Percentiles rank a stretch among this genome's conserved stretches.
phyloP scores from a whole-genome alignment of 306 rosid genomes.

The Cucurbita pepo region DNA sequence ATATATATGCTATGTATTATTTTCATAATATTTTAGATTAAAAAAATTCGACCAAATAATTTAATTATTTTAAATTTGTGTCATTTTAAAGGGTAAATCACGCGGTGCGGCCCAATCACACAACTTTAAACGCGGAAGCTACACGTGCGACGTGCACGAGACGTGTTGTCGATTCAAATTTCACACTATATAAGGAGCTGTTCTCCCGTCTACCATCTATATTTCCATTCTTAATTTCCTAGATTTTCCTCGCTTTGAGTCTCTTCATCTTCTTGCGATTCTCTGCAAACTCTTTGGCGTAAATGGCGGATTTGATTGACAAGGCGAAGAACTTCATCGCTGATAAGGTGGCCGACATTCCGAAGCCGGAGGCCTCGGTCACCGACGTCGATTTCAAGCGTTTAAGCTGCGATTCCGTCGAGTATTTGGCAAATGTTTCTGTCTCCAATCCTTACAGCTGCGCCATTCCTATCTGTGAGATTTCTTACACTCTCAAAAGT shows the following conservation, averaged over 20 bases:
- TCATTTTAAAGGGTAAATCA: neutral
- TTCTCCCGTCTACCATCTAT: neutral
- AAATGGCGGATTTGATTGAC: slow-evolving; percentile 38
- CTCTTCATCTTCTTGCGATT: neutral
- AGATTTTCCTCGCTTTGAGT: neutral
- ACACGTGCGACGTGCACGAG: slow-evolving; percentile 11
- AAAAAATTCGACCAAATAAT: no score
- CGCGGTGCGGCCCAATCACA: neutral
- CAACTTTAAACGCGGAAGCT: neutral
- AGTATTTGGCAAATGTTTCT: slow-evolving; percentile 43
- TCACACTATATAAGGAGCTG: neutral
- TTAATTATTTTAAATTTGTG: neutral
- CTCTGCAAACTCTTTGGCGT: neutral
- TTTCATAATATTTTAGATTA: no score
- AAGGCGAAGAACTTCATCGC: slow-evolving; percentile 43
- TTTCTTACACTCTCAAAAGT: slow-evolving; percentile 62
- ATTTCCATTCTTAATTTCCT: neutral
- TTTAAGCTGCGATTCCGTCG: slow-evolving; percentile 24
- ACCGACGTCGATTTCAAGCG: slow-evolving; percentile 48
- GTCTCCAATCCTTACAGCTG: slow-evolving; percentile 45
- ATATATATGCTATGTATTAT: no score
- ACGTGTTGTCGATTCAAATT: slow-evolving; percentile 4
- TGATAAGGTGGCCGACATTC: slow-evolving; percentile 28
- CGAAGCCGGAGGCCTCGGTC: slow-evolving; percentile 61
- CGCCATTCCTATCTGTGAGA: slow-evolving; percentile 48